Conservation (phyloP, 148 eudicot species). For the Diospyros lotus region DNA sequence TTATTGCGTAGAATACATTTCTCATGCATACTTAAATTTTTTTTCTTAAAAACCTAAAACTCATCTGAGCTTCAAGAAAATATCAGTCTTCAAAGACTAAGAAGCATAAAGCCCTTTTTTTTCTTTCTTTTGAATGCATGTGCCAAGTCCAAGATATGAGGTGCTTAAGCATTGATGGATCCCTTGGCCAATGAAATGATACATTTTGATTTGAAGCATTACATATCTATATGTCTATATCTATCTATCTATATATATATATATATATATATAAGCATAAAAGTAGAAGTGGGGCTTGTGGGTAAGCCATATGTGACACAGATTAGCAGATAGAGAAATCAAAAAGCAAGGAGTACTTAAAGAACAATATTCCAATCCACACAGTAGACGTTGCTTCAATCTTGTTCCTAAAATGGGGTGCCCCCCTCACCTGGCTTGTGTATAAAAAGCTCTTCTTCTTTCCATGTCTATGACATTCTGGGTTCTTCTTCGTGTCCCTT, state of each 20-base stretch:
- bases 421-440: background rate
- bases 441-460: background rate
- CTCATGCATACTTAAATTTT: too few species aligned
- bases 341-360: background rate
- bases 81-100: too few species aligned
- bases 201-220: constrained; percentile 15
- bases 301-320: background rate
- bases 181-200: constrained; percentile 11
- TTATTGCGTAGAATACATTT: too few species aligned
- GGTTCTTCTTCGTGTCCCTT: too few species aligned
- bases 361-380: background rate
- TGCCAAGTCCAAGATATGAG: background rate
- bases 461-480: background rate
- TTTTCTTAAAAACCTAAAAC: too few species aligned
- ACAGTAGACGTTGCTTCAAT: background rate
- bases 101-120: background rate
- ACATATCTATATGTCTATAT: background rate
- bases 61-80: too few species aligned
- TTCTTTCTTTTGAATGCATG: background rate
- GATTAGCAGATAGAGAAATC: too few species aligned
- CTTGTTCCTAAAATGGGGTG: background rate
- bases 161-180: background rate
- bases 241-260: too few species aligned
- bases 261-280: background rate
- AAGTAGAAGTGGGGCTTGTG: background rate